Evolutionary conservation across 805 yeast species (phyloP).

Genomic region (Lipomyces mesembrius): DNA sequence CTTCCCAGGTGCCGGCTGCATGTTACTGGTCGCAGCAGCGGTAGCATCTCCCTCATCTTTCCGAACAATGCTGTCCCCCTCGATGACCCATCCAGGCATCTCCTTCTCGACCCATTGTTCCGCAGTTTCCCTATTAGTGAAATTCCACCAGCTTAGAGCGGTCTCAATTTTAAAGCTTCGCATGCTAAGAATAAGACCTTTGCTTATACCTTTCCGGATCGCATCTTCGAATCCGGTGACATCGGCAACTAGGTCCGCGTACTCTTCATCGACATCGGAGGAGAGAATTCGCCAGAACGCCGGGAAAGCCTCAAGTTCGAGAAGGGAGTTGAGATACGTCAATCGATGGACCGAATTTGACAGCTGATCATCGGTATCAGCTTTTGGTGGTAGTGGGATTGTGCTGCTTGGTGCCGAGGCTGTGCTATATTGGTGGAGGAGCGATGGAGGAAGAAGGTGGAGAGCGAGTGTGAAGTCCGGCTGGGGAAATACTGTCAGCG

Average conservation of each 20-base stretch:
- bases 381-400: conserved; percentile 29
- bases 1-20: conserved; percentile 20
- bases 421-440: conserved; percentile 37
- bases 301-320: conserved; percentile 44
- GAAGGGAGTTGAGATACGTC: conserved; percentile 41
- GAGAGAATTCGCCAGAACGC: conserved; percentile 45
- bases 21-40: conserved; percentile 38
- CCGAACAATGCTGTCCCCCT: conserved; percentile 39
- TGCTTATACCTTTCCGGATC: conserved; percentile 43
- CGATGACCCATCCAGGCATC: conserved; percentile 42
- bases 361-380: conserved; percentile 27
- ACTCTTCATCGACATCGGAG: conserved; percentile 44
- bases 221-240: conserved; percentile 45
- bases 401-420: conserved; percentile 34
- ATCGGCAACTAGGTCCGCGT: conserved; percentile 46
- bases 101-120: conserved; percentile 40
- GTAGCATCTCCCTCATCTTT: conserved; percentile 42
- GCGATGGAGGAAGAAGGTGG: conserved; percentile 53
- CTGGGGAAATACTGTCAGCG: conserved; percentile 50
- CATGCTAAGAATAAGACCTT: conserved; percentile 42
- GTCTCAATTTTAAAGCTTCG: conserved; percentile 41
- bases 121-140: conserved; percentile 40
- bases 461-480: conserved; percentile 53
- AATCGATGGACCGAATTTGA: conserved; percentile 37
- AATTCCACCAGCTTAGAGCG: conserved; percentile 43